Conservation (phyloP, 1,284 basidiomycete species). For the Fomitopsis schrenkii region DNA sequence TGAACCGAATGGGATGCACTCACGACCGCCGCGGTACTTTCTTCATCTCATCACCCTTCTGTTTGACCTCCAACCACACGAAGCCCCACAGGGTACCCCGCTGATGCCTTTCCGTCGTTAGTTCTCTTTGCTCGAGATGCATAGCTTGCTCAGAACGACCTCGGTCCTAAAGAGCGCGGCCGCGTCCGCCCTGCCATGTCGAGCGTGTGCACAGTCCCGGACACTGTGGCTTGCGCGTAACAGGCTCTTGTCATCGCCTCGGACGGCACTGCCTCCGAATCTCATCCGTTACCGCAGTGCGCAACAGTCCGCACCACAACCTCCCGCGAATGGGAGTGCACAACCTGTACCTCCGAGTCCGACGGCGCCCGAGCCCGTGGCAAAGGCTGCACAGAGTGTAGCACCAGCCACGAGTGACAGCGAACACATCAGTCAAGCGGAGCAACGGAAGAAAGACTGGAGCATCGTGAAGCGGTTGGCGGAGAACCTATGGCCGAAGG, state of each 20-base stretch:
- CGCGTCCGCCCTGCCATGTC: background rate
- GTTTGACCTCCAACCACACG: background rate
- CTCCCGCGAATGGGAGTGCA: background rate
- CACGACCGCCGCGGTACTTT: background rate
- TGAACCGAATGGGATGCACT: background rate
- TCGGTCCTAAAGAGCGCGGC: background rate
- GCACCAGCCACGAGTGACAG: background rate
- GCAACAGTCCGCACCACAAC: background rate
- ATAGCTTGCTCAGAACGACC: background rate
- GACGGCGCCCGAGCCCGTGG: background rate
- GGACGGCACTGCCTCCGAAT: background rate
- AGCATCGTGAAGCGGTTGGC: conserved; percentile 58
- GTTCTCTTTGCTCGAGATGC: background rate
- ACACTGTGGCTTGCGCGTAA: background rate
- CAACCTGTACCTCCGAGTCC: background rate
- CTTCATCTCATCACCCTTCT: background rate
- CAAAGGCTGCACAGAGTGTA: background rate
- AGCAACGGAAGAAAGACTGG: conserved; percentile 70
- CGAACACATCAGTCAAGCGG: conserved; percentile 24
- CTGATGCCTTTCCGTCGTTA: background rate
- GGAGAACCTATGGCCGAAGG: conserved; percentile 70
- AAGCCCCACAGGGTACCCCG: background rate
- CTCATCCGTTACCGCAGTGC: background rate
- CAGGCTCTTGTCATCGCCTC: background rate
- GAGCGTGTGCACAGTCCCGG: background rate